Percentiles rank a stretch among this genome's conserved stretches.
Evolutionary conservation across 106 monocot species (phyloP).

Genomic region (Platanthera zijinensis): DNA sequence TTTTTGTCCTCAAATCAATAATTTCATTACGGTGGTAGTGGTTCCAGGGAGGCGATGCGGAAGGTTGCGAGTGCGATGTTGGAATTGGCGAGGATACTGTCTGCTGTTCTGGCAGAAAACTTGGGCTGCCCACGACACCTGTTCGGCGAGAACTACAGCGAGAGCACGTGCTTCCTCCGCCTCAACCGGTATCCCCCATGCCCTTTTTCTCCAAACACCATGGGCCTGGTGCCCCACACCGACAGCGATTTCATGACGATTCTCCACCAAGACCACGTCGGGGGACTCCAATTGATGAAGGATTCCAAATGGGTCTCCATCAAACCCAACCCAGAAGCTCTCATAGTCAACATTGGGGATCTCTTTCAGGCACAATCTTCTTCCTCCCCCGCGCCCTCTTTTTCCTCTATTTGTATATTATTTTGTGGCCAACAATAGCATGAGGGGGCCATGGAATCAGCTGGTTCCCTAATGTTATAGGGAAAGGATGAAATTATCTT

Average conservation of each 20-base stretch:
- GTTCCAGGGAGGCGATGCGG: slow-evolving; percentile 35
- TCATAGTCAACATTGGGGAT: slow-evolving; percentile 75
- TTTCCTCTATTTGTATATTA: neutral
- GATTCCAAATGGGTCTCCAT: slow-evolving; percentile 58
- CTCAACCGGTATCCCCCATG: slow-evolving; percentile 60
- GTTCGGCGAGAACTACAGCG: slow-evolving; percentile 31
- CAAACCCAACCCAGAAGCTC: slow-evolving; percentile 46
- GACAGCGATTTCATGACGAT: slow-evolving; percentile 78
- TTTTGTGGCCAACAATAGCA: too few relatives aligned
- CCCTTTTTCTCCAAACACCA: slow-evolving; percentile 38
- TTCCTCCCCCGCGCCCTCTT: neutral
- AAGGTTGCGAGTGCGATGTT: slow-evolving; percentile 35
- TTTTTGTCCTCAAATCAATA: neutral
- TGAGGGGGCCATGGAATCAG: neutral
- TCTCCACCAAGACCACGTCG: slow-evolving; percentile 65
- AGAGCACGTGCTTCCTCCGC: slow-evolving; percentile 54
- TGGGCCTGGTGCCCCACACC: slow-evolving; percentile 59
- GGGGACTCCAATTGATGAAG: slow-evolving; percentile 64
- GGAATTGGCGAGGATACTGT: slow-evolving; percentile 28
- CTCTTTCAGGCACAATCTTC: slow-evolving; percentile 48
- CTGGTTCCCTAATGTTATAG: neutral
- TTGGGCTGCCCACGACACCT: slow-evolving; percentile 12
- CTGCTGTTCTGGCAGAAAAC: slow-evolving; percentile 38
- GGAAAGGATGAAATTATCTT: neutral
- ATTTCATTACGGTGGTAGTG: neutral